phyloP scores from a whole-genome alignment of 345 rosid species.

The Adansonia digitata region DNA sequence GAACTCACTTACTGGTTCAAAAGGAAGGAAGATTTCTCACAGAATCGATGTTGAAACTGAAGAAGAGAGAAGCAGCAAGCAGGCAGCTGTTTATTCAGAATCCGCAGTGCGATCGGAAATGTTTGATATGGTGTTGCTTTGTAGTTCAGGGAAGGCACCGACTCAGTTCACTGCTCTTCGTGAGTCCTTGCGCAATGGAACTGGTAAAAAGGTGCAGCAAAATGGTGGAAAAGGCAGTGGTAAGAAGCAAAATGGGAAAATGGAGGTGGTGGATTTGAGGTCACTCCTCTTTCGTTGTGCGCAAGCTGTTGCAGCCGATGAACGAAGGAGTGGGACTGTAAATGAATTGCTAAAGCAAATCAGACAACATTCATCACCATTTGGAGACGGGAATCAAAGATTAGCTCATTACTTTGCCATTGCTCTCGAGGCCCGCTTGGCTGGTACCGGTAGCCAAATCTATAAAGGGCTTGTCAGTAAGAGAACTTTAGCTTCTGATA shows the following conservation, averaged over 20 bases:
- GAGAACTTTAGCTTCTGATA: conserved; percentile 64
- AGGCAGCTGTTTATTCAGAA: conserved; percentile 59
- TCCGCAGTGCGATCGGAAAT: conserved; percentile 51
- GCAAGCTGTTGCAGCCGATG: conserved; percentile 79
- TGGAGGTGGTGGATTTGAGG: conserved; percentile 80
- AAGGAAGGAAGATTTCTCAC: conserved; percentile 47
- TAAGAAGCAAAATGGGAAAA: conserved; percentile 46
- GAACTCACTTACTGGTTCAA: conserved; percentile 19
- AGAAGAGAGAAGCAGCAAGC: conserved; percentile 75
- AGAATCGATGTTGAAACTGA: conserved; percentile 41
- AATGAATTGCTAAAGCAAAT: conserved; percentile 74
- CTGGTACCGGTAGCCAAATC: conserved; percentile 70
- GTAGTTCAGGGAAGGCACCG: conserved; percentile 26
- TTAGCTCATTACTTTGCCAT: conserved; percentile 77
- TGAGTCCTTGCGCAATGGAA: conserved; percentile 48
- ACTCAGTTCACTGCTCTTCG: conserved; percentile 45
- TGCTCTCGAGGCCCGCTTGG: conserved; percentile 83
- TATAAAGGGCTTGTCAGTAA: conserved; percentile 53
- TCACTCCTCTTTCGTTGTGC: conserved; percentile 74
- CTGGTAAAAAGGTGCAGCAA: conserved; percentile 29
- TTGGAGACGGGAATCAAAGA: conserved; percentile 85
- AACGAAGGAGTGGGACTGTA: conserved; percentile 53
- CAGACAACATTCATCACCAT: conserved; percentile 68
- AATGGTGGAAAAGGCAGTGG: conserved; percentile 42
- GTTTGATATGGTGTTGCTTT: conserved; percentile 66